Evolutionary conservation across 805 yeast genomes (phyloP), one percentile per base, ranked within the genome.

Genomic region (Nakazawaea ishiwadae): DNA sequence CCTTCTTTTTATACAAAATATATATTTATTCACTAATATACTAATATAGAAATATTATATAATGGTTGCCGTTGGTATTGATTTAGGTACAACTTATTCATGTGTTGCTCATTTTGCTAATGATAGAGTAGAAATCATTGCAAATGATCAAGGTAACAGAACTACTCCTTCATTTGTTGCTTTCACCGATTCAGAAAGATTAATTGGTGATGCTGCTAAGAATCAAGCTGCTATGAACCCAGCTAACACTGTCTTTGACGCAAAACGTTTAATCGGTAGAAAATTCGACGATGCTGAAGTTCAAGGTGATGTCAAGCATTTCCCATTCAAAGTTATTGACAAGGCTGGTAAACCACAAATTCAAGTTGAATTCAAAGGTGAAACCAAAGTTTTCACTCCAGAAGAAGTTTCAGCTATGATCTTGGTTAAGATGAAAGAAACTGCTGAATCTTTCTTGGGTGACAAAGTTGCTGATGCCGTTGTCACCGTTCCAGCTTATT

Each of bases 121-220:
- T 59, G 93, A 90, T 52, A 76, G 84, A 61, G 97, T 90, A 42
- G 97, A 89, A 68, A 89, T 89, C 66, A 86, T 89, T 62, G 96
- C 97, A 58, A 90, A 90, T 65, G 97, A 90, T 68, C 97, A 90
- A 73, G 97, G 97, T 80, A 89, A 90, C 80, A 85, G 97, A 75
- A 89, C 90, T 42, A 90, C 97, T 39, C 96, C 97, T 44, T 90
- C 96, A 19, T 90, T 84, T 62, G 97, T 90, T 42, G 96, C 96
- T 33, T 89, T 89, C 75, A 86, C 96, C 37, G 93, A 84, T 55
- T 77, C 84, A 42, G 97, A 89, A 73, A 81, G 96, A 70, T 75
- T 88, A 57, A 85, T 88, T 59, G 96, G 96, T 71, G 96, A 87
- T 65, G 91, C 96, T 49, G 96, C 96, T 52, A 89, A 89, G 81